phyloP scores from a whole-genome alignment of 192 early-diverging fungal species.

The Linnemannia elongata region DNA sequence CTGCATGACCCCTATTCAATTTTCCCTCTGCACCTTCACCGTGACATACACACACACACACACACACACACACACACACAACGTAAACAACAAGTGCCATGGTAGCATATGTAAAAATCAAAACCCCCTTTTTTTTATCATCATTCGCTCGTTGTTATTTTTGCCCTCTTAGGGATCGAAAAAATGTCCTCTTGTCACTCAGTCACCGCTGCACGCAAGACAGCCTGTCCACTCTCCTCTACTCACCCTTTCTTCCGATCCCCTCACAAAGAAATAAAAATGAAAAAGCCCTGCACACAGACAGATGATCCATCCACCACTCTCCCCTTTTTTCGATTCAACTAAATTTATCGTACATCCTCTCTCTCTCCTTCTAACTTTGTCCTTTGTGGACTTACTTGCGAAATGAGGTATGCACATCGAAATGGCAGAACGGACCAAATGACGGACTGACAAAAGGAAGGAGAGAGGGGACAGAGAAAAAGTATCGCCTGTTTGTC shows the following conservation, averaged over 20 bases:
- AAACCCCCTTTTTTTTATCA: background rate
- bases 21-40: background rate
- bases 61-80: too few species aligned
- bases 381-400: background rate
- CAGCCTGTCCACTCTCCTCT: background rate
- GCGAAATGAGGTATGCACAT: background rate
- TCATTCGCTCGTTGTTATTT: too few species aligned
- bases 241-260: background rate
- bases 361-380: background rate
- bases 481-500: background rate
- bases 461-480: background rate
- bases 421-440: background rate
- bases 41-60: background rate
- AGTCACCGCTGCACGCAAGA: background rate
- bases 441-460: background rate
- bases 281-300: background rate
- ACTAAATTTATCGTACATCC: background rate
- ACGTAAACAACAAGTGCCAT: background rate
- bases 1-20: conserved; percentile 30
- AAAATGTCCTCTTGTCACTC: background rate
- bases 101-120: background rate
- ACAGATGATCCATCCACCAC: background rate
- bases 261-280: background rate
- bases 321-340: background rate
- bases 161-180: background rate